Base-by-base conservation (phyloP, 2,329 filamentous ascomycete species). In the Epichloe sibirici region DNA sequence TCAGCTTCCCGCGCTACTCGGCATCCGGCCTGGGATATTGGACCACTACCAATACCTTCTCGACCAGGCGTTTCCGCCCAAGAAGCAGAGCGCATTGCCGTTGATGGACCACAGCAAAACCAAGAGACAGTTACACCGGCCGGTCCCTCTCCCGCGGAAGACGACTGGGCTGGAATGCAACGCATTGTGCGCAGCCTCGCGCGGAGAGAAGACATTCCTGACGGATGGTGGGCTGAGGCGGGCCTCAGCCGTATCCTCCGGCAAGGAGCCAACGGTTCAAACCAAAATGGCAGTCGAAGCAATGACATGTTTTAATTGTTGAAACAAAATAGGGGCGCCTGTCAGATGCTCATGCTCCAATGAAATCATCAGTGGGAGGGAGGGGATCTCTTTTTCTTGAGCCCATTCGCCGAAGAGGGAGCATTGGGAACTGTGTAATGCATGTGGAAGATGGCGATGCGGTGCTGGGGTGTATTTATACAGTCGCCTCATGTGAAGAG, bases 181-280 rank as follows among this genome's bases (percentile, higher is more conserved):
- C 75, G 76, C 49, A 85, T 94, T 46, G 75, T 93, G 38, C 81
- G 84, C 58, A 77, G 81, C 44, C 74, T 94, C 51, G 81, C 83
- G 37, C 76, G 79, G 17, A 74, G 86, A 25, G 79, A 88, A 62
- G 86, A 90, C 59, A 85, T 93, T 51, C 85, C 87, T 0, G 87
- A 93, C 56, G 83, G 88, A 57, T 90, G 85, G 82, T 94, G 88
- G 88, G 79, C 80, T 54, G 77, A 80, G 61, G 83, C 77, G 54
- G 85, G 85, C 43, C 74, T 88, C 57, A 82, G 75, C 61, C 78
- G 82, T 57, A 83, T 74, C 13, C 67, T 81, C 51, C 62, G 63
- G 38, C 63, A 59, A 48, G 64, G 65, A 42, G 65, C 59, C 51
- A 31, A 46, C 23, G 13, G 31, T 21, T 42, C 37, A 15, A 28